Conservation (phyloP, 805 yeast genomes). For the Diddensiella caesifluorescens region DNA sequence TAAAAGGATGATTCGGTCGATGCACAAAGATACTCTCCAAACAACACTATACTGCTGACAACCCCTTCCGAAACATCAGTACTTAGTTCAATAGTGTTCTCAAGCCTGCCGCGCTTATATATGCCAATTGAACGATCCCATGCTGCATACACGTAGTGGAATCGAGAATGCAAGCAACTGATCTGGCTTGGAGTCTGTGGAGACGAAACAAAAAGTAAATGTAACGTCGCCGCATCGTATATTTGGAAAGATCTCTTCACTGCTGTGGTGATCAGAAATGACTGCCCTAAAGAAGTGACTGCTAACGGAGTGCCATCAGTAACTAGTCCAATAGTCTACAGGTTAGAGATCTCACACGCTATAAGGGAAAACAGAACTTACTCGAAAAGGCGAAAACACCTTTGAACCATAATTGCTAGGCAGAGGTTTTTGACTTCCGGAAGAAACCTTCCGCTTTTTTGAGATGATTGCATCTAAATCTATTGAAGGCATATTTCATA, state of each 20-base stretch:
- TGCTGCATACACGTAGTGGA: constrained; percentile 77
- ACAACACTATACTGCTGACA: constrained; percentile 50
- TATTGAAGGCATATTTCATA: constrained; percentile 2
- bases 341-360: constrained; percentile 10
- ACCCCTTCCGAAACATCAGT: constrained; percentile 31
- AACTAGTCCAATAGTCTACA: constrained; percentile 68
- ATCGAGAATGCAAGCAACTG: constrained; percentile 68
- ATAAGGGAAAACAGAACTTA: constrained; percentile 23
- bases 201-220: constrained; percentile 78
- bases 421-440: not conserved
- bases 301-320: constrained; percentile 82
- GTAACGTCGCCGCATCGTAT: constrained; percentile 80
- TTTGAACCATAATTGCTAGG: constrained; percentile 38
- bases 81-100: constrained; percentile 35
- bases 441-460: constrained; percentile 2
- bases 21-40: constrained; percentile 75
- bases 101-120: constrained; percentile 74
- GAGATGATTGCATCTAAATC: not conserved
- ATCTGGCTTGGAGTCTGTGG: constrained; percentile 68
- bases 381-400: constrained; percentile 81
- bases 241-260: constrained; percentile 90
- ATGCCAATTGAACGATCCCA: constrained; percentile 69
- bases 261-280: constrained; percentile 81
- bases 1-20: constrained; percentile 44
- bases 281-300: constrained; percentile 79